These are phyloP conservation scores for Cocos nucifera DNA, from an alignment of 176 grass and related monocot genomes.

Conservation along the genomic window DNA sequence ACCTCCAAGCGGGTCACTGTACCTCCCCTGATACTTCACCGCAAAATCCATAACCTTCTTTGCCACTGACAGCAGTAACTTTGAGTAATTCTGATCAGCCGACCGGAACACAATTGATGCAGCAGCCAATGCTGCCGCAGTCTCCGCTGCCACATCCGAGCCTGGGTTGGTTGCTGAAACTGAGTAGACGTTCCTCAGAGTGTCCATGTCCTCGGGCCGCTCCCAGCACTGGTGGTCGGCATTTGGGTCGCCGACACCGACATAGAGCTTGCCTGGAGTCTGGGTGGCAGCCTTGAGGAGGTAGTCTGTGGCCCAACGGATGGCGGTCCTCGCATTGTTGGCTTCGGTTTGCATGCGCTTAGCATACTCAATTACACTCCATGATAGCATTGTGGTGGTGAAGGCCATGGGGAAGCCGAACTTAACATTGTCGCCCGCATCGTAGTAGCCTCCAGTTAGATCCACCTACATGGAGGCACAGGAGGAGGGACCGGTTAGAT, in stretches of 20 bases:
- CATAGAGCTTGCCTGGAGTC: constrained; percentile 51
- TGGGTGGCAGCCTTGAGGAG: constrained; percentile 55
- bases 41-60: constrained; percentile 47
- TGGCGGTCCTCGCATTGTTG: constrained; percentile 31
- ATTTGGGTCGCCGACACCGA: constrained; percentile 72
- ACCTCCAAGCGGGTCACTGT: constrained; percentile 47
- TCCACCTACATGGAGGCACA: constrained; percentile 34
- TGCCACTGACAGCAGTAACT: constrained; percentile 30
- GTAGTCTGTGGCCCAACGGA: constrained; percentile 77
- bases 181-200: constrained; percentile 48
- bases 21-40: constrained; percentile 38
- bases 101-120: constrained; percentile 31
- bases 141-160: constrained; percentile 67
- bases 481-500: background rate
- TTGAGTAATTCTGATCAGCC: constrained; percentile 30
- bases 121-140: constrained; percentile 67
- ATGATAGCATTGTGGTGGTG: constrained; percentile 67
- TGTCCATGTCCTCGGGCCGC: constrained; percentile 86
- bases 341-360: constrained; percentile 27
- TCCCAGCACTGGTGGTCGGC: constrained; percentile 81
- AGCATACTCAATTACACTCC: constrained; percentile 61
- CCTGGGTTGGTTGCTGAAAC: constrained; percentile 51
- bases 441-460: constrained; percentile 77
- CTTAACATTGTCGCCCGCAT: constrained; percentile 89
- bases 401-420: constrained; percentile 86